Base-by-base conservation (phyloP, 1,284 basidiomycete species). In the Tylopilus orsonianus region DNA sequence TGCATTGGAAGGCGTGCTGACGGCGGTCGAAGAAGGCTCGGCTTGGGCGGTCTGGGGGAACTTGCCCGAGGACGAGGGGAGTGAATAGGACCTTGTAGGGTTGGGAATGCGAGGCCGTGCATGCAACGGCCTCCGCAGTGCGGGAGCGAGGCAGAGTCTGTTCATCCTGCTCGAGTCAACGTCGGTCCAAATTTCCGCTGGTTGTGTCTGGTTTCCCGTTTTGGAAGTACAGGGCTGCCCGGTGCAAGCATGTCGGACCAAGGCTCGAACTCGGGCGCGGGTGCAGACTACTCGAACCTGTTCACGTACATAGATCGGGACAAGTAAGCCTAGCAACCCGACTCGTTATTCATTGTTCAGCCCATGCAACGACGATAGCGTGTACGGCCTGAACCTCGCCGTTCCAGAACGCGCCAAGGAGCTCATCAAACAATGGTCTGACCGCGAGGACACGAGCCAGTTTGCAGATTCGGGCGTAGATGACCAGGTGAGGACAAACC, bases 381-480 rank as follows among this genome's bases (percentile, higher is more conserved):
- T 90, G 42, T 77, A 91, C 64, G 89, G 89, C 26, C 69, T 91
- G 57, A 90, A 90, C 60, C 69, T 91, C 45, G 76, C 77, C 8
- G 76, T 88, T 18, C 88, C 88, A 29, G 88, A 91, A 65, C 76
- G 84, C 56, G 88, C 87, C 1, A 82, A 80, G 56, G 78, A 73
- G 14, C 67, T 90, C 30, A 85, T 92, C 51, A 90, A 91, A 65
- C 80, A 84, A 2, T 92, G 90, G 87, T 78, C 85, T 48, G 77
- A 88, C 56, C 73, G 90, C 38, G 86, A 91, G 22, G 81, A 85
- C 48, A 83, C 77, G 3, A 68, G 65, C 2, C 75, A 75, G 52
- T 90, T 72, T 54, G 82, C 79, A 8, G 85, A 89, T 36, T 88
- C 85, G 0, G 81, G 80, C 20, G 87, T 90, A 4, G 88, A 90